Evolutionary conservation across 345 rosid genomes (phyloP), one percentile per base, ranked within the genome.

Genomic region (Arabidopsis suecica): DNA sequence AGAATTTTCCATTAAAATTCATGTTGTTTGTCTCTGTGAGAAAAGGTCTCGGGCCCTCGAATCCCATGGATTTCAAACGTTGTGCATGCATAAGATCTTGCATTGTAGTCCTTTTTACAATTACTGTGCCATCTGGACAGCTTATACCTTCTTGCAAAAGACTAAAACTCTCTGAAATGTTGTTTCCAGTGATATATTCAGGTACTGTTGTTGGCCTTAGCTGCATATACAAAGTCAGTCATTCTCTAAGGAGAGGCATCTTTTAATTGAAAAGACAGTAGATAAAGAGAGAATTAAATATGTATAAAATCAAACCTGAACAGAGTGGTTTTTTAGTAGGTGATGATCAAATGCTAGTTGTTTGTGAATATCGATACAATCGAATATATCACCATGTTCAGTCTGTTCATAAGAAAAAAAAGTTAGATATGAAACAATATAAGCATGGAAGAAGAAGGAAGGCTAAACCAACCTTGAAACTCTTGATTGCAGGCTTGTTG

Each of bases 281-380:
- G 7, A 10, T 5, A 3, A 14, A 32, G 28, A 45, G 40, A 16
- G 7, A 47, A 65, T 9, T 49, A 0, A 65, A 5, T 49, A 0
- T 49, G 13, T 20, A 11, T 28, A 11, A 16, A 33, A 3, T 4
- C 48, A 33, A 11, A 41, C 82, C 82, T 81, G 82, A 74, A 82
- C 34, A 18, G 74, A 41, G 68, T 78, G 75, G 45, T 71, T 74
- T 38, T 49, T 71, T 1, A 78, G 59, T 1, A 72, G 55, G 30
- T 23, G 82, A 67, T 78, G 78, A 78, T 78, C 78, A 71, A 82
- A 61, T 30, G 82, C 64, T 70, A 70, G 78, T 67, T 82, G 82
- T 14, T 75, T 78, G 30, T 75, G 34, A 22, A 74, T 78, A 9
- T 84, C 80, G 37, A 82, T 47, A 34, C 84, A 84, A 56, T 81